Evolutionary conservation across 1,284 basidiomycete genomes (phyloP).

Genomic region (Ceratobasidium sp.): DNA sequence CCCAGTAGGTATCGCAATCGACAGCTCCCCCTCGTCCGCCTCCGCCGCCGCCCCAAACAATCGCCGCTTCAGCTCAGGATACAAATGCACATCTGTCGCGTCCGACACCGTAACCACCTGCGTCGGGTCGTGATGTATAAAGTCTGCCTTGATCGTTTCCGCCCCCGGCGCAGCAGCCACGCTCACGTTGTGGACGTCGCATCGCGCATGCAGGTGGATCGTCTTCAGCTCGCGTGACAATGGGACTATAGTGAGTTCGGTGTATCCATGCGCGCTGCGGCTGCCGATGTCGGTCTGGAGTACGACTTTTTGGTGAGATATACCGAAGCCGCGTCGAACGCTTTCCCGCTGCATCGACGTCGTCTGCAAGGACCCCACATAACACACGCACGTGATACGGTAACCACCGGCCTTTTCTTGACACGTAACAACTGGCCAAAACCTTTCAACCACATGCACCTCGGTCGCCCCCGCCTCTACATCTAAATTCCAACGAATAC

Average conservation of each 20-base stretch:
- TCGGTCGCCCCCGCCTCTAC: background rate
- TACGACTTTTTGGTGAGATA: slow-evolving; percentile 86
- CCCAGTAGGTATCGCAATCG: slow-evolving; percentile 87
- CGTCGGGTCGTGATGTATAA: slow-evolving; percentile 80
- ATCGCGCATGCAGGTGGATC: slow-evolving; percentile 83
- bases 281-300: slow-evolving; percentile 76
- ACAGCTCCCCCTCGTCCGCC: slow-evolving; percentile 92
- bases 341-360: slow-evolving; percentile 45
- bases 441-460: background rate
- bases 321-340: slow-evolving; percentile 48
- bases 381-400: background rate
- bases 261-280: slow-evolving; percentile 68
- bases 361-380: background rate
- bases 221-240: slow-evolving; percentile 78
- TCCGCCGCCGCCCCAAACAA: slow-evolving; percentile 91
- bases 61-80: slow-evolving; percentile 94
- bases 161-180: slow-evolving; percentile 68
- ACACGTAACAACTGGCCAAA: background rate
- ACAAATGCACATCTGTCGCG: slow-evolving; percentile 84
- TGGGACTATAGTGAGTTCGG: slow-evolving; percentile 88
- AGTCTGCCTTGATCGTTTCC: slow-evolving; percentile 69
- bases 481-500: too few species aligned
- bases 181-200: slow-evolving; percentile 72
- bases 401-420: background rate
- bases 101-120: slow-evolving; percentile 74